Percentiles rank a stretch among this genome's conserved stretches.
These are phyloP conservation scores for Sugiyamaella boreocaroliniensis DNA, from an alignment of 805 yeast genomes.

Conservation along the genomic window DNA sequence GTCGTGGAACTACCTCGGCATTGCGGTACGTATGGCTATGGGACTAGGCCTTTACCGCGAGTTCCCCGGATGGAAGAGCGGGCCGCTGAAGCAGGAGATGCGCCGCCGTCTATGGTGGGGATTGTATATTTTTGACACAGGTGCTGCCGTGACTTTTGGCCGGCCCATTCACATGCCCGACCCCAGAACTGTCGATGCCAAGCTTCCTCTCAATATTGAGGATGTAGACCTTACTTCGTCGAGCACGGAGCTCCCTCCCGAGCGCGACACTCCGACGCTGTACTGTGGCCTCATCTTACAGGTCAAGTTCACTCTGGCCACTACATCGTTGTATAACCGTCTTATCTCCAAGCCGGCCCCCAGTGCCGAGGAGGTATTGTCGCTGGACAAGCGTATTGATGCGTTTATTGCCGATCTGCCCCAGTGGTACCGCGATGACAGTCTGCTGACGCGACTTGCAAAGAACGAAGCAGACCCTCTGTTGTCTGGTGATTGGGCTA, in stretches of 20 bases:
- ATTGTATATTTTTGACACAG: conserved; percentile 53
- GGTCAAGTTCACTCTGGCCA: conserved; percentile 42
- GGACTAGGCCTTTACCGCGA: conserved; percentile 58
- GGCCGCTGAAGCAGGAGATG: conserved; percentile 44
- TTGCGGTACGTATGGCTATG: conserved; percentile 60
- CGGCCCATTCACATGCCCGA: conserved; percentile 53
- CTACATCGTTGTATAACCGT: conserved; percentile 44
- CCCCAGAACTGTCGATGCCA: conserved; percentile 42
- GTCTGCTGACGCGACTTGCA: neutral
- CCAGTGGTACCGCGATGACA: conserved; percentile 39
- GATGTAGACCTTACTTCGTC: conserved; percentile 35
- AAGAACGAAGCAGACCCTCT: neutral
- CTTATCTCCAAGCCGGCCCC: conserved; percentile 44
- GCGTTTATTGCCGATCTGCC: conserved; percentile 41
- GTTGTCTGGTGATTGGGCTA: neutral
- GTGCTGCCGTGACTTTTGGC: conserved; percentile 58
- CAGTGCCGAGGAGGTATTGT: conserved; percentile 44
- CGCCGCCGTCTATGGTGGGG: conserved; percentile 67
- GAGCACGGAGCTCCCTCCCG: conserved; percentile 22
- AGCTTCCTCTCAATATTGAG: conserved; percentile 44
- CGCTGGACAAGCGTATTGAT: conserved; percentile 40
- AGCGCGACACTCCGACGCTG: conserved; percentile 39
- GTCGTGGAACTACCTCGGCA: conserved; percentile 61
- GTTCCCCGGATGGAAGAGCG: conserved; percentile 37
- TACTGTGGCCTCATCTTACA: conserved; percentile 55